Evolutionary conservation across 2,329 filamentous ascomycete species (phyloP), one percentile per base, ranked within the genome.

Genomic region (Aspergillus sp.): DNA sequence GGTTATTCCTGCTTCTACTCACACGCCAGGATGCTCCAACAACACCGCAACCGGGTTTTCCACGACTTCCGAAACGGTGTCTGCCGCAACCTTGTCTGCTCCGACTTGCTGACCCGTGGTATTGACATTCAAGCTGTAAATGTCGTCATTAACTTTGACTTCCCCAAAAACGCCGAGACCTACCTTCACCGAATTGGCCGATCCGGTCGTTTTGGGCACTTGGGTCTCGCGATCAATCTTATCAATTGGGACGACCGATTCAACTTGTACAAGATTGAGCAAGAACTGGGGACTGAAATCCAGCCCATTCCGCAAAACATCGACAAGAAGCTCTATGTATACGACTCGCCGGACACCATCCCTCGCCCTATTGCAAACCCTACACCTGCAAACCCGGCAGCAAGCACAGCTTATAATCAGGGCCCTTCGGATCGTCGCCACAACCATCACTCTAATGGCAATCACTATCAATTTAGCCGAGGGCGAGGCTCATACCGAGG

Each of bases 1-100:
- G 95, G 95, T 65, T 99, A 99, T 80, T 99, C 95, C 1, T 99
- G 95, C 81, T 99, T 98, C 81, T 99, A 99, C 81, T 98, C 94
- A 68, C 95, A 99, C 77, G 95, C 95, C 55, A 92, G 93, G 73
- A 99, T 99, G 95, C 87, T 95, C 51, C 95, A 99, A 78, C 90
- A 95, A 67, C 92, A 94, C 69, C 91, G 95, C 69, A 99, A 99
- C 80, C 92, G 96, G 60, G 95, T 99, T 61, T 99, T 99, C 82
- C 95, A 99, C 80, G 96, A 99, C 76, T 99, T 99, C 84, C 90
- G 95, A 68, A 97, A 97, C 71, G 95, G 95, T 59, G 93, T 96
- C 55, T 98, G 94, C 82, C 92, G 95, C 71, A 99, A 99, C 76
- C 87, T 99, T 42, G 95, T 99, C 64, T 99, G 95, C 80, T 99